Percentiles rank a stretch among this genome's conserved stretches.
Conservation (phyloP, 2,329 filamentous ascomycete genomes). For the Colletotrichum sp. region DNA sequence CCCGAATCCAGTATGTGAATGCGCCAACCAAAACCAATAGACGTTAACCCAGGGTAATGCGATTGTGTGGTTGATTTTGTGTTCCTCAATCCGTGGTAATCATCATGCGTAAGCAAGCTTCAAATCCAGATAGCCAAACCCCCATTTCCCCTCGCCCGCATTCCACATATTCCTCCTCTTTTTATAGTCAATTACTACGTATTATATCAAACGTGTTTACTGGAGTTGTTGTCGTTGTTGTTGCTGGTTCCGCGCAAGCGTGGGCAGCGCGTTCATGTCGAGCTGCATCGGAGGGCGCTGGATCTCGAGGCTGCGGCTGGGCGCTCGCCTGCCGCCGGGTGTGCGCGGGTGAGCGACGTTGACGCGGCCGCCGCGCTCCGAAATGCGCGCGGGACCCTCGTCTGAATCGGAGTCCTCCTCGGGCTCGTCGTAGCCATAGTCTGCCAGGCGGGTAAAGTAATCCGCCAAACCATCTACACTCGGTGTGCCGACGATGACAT, state of each 20-base stretch:
- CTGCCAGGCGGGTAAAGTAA: conserved; percentile 82
- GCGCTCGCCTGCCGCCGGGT: conserved; percentile 56
- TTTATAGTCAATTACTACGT: neutral
- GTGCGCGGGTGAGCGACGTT: conserved; percentile 64
- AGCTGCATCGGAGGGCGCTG: conserved; percentile 44
- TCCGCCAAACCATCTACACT: conserved; percentile 77
- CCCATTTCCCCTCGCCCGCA: neutral
- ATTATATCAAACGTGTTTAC: neutral
- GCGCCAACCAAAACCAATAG: neutral
- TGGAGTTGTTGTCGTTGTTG: neutral
- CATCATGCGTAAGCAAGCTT: neutral
- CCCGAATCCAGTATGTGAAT: neutral
- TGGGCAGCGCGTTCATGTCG: conserved; percentile 29
- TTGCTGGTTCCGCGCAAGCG: neutral
- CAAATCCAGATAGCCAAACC: neutral
- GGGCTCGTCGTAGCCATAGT: conserved; percentile 61
- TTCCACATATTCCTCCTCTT: neutral
- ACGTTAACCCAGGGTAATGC: neutral
- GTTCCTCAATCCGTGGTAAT: neutral
- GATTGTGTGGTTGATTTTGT: neutral
- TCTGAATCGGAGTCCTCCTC: conserved; percentile 52
- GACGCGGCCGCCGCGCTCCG: conserved; percentile 58
- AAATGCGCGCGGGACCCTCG: conserved; percentile 50
- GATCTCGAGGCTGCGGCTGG: conserved; percentile 63
- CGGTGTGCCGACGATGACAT: conserved; percentile 74